Conservation (phyloP, 441 rosid species). For the Adansonia rubrostipa region DNA sequence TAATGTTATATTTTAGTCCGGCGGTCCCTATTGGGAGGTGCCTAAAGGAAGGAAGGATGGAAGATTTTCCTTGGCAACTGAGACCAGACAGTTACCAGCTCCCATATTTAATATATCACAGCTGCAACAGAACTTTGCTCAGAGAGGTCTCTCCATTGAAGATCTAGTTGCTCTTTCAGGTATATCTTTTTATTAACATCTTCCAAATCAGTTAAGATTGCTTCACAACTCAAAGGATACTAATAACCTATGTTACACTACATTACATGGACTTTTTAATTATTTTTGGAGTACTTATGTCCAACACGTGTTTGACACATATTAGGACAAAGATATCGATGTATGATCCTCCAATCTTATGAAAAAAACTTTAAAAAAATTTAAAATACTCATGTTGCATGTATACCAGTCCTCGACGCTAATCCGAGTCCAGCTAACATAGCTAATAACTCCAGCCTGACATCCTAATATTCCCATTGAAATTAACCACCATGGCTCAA, state of each 20-base stretch:
- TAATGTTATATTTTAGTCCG: conserved; percentile 42
- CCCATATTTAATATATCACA: conserved; percentile 64
- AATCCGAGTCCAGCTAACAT: too few relatives aligned
- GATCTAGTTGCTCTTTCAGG: conserved; percentile 72
- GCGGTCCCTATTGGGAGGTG: conserved; percentile 71
- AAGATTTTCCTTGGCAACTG: conserved; percentile 61
- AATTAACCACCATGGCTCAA: background rate
- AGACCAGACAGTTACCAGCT: conserved; percentile 65
- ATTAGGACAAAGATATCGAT: too few relatives aligned
- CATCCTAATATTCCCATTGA: too few relatives aligned
- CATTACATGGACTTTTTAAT: too few relatives aligned
- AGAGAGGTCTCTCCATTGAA: conserved; percentile 57
- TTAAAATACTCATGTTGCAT: too few relatives aligned
- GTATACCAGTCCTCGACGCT: too few relatives aligned
- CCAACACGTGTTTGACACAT: too few relatives aligned
- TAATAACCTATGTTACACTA: too few relatives aligned
- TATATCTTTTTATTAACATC: conserved; percentile 16
- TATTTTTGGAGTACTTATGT: too few relatives aligned
- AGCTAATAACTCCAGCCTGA: too few relatives aligned
- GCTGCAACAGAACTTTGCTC: conserved; percentile 58
- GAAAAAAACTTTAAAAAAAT: too few relatives aligned
- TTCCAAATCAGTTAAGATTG: background rate
- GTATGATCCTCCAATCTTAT: too few relatives aligned
- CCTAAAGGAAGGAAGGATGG: conserved; percentile 76
- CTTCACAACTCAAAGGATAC: background rate